A percentile compares a stretch with the other conserved stretches of the same genome.
These are phyloP conservation scores for Rhododendron williamsianum DNA, from an alignment of 148 eudicot genomes.

Conservation along the genomic window DNA sequence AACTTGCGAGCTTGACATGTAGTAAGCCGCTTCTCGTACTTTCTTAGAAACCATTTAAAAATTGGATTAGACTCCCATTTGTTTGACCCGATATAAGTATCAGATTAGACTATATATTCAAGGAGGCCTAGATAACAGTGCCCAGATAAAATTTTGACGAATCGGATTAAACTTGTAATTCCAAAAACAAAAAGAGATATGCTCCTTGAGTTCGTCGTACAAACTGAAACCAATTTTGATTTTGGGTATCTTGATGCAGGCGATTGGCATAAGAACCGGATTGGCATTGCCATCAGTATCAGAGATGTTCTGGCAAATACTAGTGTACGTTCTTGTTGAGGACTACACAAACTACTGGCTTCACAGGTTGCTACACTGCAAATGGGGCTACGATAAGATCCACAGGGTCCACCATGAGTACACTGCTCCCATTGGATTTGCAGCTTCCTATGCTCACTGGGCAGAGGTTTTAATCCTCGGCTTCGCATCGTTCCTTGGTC, in stretches of 20 bases:
- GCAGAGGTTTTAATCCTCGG: slow-evolving; percentile 74
- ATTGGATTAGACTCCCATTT: background rate
- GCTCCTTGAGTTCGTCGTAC: background rate
- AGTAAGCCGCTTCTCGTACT: background rate
- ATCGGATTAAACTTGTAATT: no score
- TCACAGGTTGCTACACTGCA: slow-evolving; percentile 54
- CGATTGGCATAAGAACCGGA: slow-evolving; percentile 61
- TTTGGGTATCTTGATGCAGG: slow-evolving; percentile 24
- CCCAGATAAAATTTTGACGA: background rate
- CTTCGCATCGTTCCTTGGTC: slow-evolving; percentile 71
- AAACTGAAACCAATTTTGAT: background rate
- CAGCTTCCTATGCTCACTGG: slow-evolving; percentile 83
- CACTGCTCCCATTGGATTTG: slow-evolving; percentile 69
- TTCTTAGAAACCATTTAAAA: background rate
- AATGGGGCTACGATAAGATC: slow-evolving; percentile 79
- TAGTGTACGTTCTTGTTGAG: slow-evolving; percentile 57
- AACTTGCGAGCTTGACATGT: background rate
- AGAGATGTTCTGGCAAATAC: slow-evolving; percentile 55
- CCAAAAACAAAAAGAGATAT: background rate
- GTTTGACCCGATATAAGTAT: no score
- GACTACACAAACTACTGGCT: slow-evolving; percentile 76
- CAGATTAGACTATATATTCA: no score
- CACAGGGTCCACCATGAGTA: slow-evolving; percentile 81
- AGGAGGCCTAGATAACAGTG: background rate
- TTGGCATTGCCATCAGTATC: slow-evolving; percentile 62